Percentiles rank a stretch among this genome's conserved stretches.
phyloP scores from a whole-genome alignment of 169 alveolate species.

The Theileria annulata region DNA sequence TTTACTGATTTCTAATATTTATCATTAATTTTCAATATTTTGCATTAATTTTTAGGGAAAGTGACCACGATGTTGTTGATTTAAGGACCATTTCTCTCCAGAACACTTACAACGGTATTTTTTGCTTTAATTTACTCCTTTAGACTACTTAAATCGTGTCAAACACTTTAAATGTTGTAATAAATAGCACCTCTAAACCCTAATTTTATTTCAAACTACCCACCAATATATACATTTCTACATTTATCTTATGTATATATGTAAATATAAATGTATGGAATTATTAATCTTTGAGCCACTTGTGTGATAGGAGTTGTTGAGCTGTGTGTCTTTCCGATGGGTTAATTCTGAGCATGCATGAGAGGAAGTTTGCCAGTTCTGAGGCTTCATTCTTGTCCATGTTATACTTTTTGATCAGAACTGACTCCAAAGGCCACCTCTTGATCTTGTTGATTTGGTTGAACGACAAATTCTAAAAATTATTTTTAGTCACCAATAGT shows the following conservation, averaged over 20 bases:
- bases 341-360: constrained; percentile 84
- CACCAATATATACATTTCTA: neutral
- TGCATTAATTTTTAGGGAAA: neutral
- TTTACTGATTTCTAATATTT: neutral
- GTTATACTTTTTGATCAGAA: constrained; percentile 83
- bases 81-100: constrained; percentile 7
- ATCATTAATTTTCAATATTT: neutral
- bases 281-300: constrained; percentile 81
- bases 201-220: neutral
- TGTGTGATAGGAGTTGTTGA: constrained; percentile 83
- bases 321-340: constrained; percentile 91
- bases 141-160: constrained; percentile 5
- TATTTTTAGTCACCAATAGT: neutral
- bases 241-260: neutral
- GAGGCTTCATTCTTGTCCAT: constrained; percentile 83
- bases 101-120: constrained; percentile 15
- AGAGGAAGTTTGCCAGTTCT: constrained; percentile 78
- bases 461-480: constrained; percentile 2
- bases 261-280: neutral
- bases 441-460: constrained; percentile 63
- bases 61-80: neutral
- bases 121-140: neutral
- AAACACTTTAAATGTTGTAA: neutral
- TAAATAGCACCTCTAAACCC: neutral
- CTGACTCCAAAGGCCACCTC: constrained; percentile 81